These are phyloP conservation scores for Hyaloscypha finlandica DNA, from an alignment of 495 filamentous ascomycete genomes.

Conservation along the genomic window DNA sequence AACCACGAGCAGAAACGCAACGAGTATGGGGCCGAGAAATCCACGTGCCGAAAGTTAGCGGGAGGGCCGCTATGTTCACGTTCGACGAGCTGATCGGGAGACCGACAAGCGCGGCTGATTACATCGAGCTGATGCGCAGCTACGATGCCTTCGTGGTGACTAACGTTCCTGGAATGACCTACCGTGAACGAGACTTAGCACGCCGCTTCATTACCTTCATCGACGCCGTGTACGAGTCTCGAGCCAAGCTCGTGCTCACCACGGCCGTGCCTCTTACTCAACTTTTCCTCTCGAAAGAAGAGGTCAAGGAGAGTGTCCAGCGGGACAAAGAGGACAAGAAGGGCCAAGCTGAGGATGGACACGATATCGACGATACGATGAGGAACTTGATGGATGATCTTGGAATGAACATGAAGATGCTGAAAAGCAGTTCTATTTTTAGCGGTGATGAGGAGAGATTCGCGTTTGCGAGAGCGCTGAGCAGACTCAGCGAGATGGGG, in stretches of 20 bases:
- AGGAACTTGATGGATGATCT: slow-evolving; percentile 92
- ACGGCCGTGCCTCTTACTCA: slow-evolving; percentile 79
- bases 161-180: slow-evolving; percentile 88
- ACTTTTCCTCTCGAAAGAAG: slow-evolving; percentile 83
- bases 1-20: slow-evolving; percentile 75
- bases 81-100: slow-evolving; percentile 87
- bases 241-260: slow-evolving; percentile 94
- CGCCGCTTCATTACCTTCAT: slow-evolving; percentile 96
- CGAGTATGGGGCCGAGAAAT: slow-evolving; percentile 94
- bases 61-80: slow-evolving; percentile 82
- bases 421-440: slow-evolving; percentile 87
- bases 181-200: slow-evolving; percentile 82
- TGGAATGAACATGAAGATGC: slow-evolving; percentile 78
- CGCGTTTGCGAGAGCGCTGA: slow-evolving; percentile 89
- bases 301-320: slow-evolving; percentile 60
- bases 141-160: slow-evolving; percentile 93
- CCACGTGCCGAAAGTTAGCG: slow-evolving; percentile 82
- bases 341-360: slow-evolving; percentile 44
- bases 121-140: slow-evolving; percentile 85
- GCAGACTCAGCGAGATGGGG: slow-evolving; percentile 87
- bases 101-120: slow-evolving; percentile 91
- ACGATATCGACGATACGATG: slow-evolving; percentile 78
- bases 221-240: slow-evolving; percentile 84
- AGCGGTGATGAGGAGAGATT: slow-evolving; percentile 96
- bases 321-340: slow-evolving; percentile 40